These are phyloP conservation scores for Oleoguttula mirabilis DNA, from an alignment of 495 filamentous ascomycete species.

Conservation along the genomic window DNA sequence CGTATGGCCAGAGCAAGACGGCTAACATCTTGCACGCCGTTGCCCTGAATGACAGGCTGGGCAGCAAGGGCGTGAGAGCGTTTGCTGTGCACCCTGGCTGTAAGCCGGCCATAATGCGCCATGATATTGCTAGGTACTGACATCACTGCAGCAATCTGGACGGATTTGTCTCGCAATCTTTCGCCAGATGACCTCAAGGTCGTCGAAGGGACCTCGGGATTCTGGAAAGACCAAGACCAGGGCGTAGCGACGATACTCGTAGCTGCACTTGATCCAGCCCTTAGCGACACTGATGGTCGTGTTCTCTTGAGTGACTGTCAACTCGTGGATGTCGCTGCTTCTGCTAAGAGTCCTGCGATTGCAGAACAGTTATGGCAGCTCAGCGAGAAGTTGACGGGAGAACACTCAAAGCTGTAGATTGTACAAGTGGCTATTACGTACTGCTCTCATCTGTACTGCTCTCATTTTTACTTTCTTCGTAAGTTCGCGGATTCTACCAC, in stretches of 20 bases:
- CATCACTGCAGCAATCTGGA: conserved; percentile 26
- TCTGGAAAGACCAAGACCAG: conserved; percentile 26
- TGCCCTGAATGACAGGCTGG: conserved; percentile 20
- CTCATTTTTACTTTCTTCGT: too few relatives aligned
- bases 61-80: conserved; percentile 23
- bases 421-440: background rate
- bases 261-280: conserved; percentile 36
- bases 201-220: conserved; percentile 14
- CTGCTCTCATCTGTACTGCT: too few relatives aligned
- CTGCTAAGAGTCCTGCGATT: conserved; percentile 26
- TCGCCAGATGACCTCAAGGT: conserved; percentile 7
- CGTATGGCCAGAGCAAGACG: conserved; percentile 28
- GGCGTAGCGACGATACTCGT: conserved; percentile 35
- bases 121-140: too few relatives aligned
- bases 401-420: conserved; percentile 15
- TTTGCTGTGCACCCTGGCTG: conserved; percentile 30
- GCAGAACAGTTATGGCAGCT: conserved; percentile 40
- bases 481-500: too few relatives aligned
- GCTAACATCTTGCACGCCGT: conserved; percentile 27
- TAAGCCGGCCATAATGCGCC: background rate
- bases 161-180: conserved; percentile 21
- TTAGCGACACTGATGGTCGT: conserved; percentile 20
- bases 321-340: conserved; percentile 19
- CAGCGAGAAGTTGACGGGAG: conserved; percentile 39
- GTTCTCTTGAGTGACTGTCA: conserved; percentile 30